Conservation (phyloP, 768 basidiomycete genomes). For the Russula griseocarnosa region DNA sequence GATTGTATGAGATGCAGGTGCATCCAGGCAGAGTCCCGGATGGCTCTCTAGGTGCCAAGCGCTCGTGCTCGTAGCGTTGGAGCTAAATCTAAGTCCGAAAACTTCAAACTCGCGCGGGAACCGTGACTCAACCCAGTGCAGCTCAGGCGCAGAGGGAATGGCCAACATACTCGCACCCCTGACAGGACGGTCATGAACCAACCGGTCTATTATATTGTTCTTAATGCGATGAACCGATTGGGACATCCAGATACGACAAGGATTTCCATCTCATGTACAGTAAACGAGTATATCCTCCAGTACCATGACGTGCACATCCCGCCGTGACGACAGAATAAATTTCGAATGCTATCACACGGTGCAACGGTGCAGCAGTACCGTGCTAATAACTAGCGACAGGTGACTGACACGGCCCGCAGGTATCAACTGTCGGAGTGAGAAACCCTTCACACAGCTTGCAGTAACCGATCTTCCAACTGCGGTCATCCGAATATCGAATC, state of each 20-base stretch:
- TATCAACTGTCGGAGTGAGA: too few relatives aligned
- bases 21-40: conserved; percentile 14
- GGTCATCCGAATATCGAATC: too few relatives aligned
- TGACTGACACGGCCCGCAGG: not conserved
- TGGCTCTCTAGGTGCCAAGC: conserved; percentile 9
- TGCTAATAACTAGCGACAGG: not conserved
- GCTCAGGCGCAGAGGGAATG: not conserved
- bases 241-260: conserved; percentile 1
- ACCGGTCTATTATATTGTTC: not conserved
- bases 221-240: conserved; percentile 1
- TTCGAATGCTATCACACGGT: not conserved
- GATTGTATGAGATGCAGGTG: conserved; percentile 2
- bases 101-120: conserved; percentile 10
- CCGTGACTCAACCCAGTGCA: not conserved
- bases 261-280: conserved; percentile 4
- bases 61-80: conserved; percentile 11
- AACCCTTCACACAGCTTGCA: too few relatives aligned
- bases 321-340: not conserved
- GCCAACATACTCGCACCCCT: not conserved
- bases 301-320: not conserved
- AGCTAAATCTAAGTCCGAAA: conserved; percentile 3
- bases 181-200: not conserved
- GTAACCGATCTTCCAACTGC: too few relatives aligned
- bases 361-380: not conserved
- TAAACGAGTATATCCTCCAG: not conserved